These are phyloP conservation scores for Hericium coralloides DNA, from an alignment of 768 basidiomycete species.

Conservation along the genomic window DNA sequence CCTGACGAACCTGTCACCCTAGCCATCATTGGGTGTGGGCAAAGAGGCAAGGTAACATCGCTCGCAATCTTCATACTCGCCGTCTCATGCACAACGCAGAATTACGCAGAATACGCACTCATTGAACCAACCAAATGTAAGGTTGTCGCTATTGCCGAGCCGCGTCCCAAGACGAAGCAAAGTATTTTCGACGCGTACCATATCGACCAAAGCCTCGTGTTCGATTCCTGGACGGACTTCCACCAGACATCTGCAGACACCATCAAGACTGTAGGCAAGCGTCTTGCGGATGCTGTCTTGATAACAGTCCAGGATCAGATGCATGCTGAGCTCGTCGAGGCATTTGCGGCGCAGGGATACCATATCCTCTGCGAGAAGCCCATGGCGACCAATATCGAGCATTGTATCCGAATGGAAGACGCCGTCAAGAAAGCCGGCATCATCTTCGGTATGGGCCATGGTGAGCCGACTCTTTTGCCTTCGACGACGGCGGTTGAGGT, in stretches of 20 bases:
- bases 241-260: conserved; percentile 58
- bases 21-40: conserved; percentile 76
- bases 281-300: conserved; percentile 75
- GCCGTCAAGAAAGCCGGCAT: conserved; percentile 59
- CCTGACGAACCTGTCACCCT: conserved; percentile 48
- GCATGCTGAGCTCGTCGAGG: conserved; percentile 66
- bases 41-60: conserved; percentile 58
- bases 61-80: not conserved
- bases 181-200: conserved; percentile 47
- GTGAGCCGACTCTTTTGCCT: conserved; percentile 29
- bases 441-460: conserved; percentile 86
- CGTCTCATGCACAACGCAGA: not conserved
- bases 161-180: conserved; percentile 57
- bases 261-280: conserved; percentile 51
- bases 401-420: conserved; percentile 67
- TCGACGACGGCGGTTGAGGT: not conserved
- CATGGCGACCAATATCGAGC: conserved; percentile 69
- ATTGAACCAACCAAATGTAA: conserved; percentile 54
- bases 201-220: conserved; percentile 62
- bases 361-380: conserved; percentile 92
- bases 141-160: conserved; percentile 82
- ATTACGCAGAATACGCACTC: conserved; percentile 52
- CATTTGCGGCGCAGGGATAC: conserved; percentile 76
- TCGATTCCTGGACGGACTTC: conserved; percentile 64
- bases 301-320: conserved; percentile 75